Evolutionary conservation across 352 stramenopile genomes (phyloP), one percentile per base, ranked within the genome.

Genomic region (Pythium monospermum): DNA sequence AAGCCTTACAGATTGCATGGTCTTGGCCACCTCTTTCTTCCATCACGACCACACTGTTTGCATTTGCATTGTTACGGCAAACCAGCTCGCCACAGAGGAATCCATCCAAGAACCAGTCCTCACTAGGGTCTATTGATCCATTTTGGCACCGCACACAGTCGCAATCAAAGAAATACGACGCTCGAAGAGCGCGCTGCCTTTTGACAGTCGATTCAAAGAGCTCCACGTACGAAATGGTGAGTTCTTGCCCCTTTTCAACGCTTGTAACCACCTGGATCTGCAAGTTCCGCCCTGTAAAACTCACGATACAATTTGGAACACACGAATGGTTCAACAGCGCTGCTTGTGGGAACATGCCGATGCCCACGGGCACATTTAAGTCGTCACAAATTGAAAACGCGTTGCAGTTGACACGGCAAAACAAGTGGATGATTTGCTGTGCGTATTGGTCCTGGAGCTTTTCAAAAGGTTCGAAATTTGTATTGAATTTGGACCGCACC

Each of bases 251-350:
- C 23, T 35, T 32, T 8, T 56, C 11, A 1, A 89, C 56, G 4
- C 69, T 51, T 38, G 60, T 64, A 22, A 92, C 63, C 4, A 72
- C 54, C 8, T 71, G 74, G 4, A 92, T 69, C 13, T 50, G 11
- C 57, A 87, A 72, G 30, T 78, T 44, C 28, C 61, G 63, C 4
- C 64, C 41, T n/a, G 26, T 18, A 40, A 88, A 90, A 41, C 71
- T 86, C 50, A 87, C 73, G 36, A 90, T 50, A 51, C 81, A 90
- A 40, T 88, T 92, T 2, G 81, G 81, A 1, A 56, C 57, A 30
- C 81, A 92, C 53, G 77, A 76, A 48, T 92, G 81, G 62, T 92
- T 92, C 23, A 88, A 80, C 27, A 90, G 59, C 32, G 81, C 70
- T 26, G 74, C 75, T 6, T 76, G 28, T 0, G 73, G 74, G 49